Evolutionary conservation across 345 rosid species (phyloP).

Genomic region (Bruguiera gymnorhiza): DNA sequence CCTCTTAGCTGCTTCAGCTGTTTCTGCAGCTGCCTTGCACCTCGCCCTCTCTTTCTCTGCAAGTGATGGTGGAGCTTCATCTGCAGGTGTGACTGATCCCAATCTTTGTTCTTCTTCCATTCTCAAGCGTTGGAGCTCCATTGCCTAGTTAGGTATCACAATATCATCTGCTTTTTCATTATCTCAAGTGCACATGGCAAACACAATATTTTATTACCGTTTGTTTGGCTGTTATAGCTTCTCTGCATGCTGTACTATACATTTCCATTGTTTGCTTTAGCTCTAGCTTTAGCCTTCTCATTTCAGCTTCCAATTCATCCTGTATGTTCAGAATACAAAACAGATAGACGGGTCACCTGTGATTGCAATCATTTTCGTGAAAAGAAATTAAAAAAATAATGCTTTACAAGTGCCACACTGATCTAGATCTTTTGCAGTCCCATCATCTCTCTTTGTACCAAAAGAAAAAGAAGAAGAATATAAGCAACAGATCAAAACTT

Average conservation of each 20-base stretch:
- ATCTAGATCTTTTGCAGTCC: no score
- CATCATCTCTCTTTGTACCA: no score
- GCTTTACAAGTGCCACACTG: no score
- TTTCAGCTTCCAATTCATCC: constrained; percentile 84
- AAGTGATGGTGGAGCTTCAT: constrained; percentile 57
- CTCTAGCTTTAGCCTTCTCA: constrained; percentile 76
- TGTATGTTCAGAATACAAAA: constrained; percentile 15
- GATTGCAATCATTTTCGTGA: no score
- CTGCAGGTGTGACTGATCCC: constrained; percentile 55
- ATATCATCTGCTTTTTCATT: neutral
- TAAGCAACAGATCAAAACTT: no score
- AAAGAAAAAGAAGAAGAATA: no score
- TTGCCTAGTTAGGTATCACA: constrained; percentile 41
- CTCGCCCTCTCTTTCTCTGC: constrained; percentile 60
- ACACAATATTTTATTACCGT: constrained; percentile 38
- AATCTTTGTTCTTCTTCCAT: constrained; percentile 50
- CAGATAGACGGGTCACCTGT: no score
- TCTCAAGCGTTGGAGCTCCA: constrained; percentile 67
- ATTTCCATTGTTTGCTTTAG: constrained; percentile 83
- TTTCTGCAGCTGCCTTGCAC: constrained; percentile 58
- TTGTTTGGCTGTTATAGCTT: constrained; percentile 76
- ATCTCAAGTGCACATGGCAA: neutral
- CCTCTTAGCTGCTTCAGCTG: constrained; percentile 64
- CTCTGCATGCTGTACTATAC: constrained; percentile 82
- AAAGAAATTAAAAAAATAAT: no score